A percentile compares a stretch with the other conserved stretches of the same genome.
phyloP scores from a whole-genome alignment of 2,329 filamentous ascomycete genomes.

The Acephala macrosclerotiorum region DNA sequence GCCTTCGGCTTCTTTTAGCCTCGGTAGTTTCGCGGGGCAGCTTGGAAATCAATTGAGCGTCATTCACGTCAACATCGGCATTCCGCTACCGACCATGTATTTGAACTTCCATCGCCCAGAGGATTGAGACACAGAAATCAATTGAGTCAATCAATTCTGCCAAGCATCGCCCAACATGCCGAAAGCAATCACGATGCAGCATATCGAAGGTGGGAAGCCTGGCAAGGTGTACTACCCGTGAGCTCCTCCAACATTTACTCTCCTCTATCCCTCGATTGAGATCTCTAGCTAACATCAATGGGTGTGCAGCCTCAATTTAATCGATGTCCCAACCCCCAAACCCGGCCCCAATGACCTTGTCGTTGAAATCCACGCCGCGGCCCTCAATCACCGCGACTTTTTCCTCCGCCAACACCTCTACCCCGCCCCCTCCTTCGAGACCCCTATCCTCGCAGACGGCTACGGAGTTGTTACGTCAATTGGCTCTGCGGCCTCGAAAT shows the following conservation, averaged over 20 bases:
- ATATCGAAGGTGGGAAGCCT: slow-evolving; percentile 77
- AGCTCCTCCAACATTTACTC: slow-evolving; percentile 46
- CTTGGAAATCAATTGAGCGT: slow-evolving; percentile 12
- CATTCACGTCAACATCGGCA: slow-evolving; percentile 4
- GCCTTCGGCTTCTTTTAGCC: slow-evolving; percentile 13
- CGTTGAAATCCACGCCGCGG: slow-evolving; percentile 77
- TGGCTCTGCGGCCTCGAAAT: slow-evolving; percentile 60
- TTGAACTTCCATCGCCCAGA: not conserved
- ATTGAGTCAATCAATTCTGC: slow-evolving; percentile 6
- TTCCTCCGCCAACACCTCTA: slow-evolving; percentile 95
- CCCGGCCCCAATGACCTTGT: slow-evolving; percentile 74
- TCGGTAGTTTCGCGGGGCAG: slow-evolving; percentile 12
- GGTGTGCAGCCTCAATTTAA: slow-evolving; percentile 57
- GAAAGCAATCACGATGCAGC: slow-evolving; percentile 54
- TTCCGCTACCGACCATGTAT: slow-evolving; percentile 1
- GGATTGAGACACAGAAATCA: not conserved
- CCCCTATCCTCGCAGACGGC: slow-evolving; percentile 84
- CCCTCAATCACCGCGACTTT: slow-evolving; percentile 94
- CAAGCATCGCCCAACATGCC: slow-evolving; percentile 33
- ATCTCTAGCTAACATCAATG: slow-evolving; percentile 52
- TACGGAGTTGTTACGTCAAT: slow-evolving; percentile 74
- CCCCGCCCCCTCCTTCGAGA: slow-evolving; percentile 80
- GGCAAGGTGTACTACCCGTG: slow-evolving; percentile 88
- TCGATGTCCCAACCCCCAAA: slow-evolving; percentile 66
- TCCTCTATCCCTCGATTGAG: not conserved